Conservation (phyloP, 73 alveolate genomes). For the Tetrahymena malaccensis region DNA sequence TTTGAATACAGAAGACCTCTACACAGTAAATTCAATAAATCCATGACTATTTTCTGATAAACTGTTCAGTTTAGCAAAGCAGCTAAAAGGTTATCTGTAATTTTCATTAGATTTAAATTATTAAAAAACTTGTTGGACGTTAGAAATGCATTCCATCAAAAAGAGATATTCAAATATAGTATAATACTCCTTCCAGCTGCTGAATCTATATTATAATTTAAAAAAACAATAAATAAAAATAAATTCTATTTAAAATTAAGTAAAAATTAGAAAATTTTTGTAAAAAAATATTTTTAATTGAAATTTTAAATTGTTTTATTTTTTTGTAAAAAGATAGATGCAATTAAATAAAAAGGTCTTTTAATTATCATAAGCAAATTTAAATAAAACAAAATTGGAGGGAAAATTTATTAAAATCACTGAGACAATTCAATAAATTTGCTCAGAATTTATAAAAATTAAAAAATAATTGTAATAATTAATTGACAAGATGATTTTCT, state of each 20-base stretch:
- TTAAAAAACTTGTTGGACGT: not conserved
- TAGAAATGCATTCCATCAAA: constrained; percentile 17
- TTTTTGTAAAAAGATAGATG: not conserved
- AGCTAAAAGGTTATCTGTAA: not conserved
- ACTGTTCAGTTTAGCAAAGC: not conserved
- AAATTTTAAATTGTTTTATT: no score
- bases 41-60: constrained; percentile 5
- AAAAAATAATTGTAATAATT: no score
- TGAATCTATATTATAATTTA: not conserved
- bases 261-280: no score
- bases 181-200: constrained; percentile 10
- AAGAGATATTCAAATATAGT: constrained; percentile 37
- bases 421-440: not conserved
- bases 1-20: not conserved
- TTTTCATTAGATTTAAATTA: not conserved
- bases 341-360: not conserved
- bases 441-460: no score
- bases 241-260: no score
- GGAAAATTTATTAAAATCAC: not conserved
- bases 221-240: no score
- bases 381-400: not conserved
- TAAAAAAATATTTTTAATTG: no score
- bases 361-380: no score
- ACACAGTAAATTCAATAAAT: not conserved
- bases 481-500: no score